Base-by-base conservation (phyloP, 1,139 yeast genomes). In the Barnettozyma hawaiiensis region DNA sequence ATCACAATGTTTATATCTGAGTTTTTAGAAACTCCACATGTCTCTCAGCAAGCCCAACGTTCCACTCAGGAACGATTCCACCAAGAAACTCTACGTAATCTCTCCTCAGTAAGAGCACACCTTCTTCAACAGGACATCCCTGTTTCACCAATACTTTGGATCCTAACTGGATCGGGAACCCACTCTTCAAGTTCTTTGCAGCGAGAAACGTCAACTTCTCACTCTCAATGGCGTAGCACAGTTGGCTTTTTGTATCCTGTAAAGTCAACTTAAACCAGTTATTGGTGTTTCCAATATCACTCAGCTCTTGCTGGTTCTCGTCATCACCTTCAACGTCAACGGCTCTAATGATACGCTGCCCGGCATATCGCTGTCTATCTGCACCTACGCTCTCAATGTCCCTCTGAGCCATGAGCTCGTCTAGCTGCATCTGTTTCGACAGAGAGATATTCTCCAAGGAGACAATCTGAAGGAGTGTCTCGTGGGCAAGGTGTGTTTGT, bases 151-250 rank as follows among this genome's bases (percentile, higher is more conserved):
- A 38, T 11, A 66, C 18, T 39, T 66, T 67, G 1, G 63, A 53
- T 0, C 71, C 71, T 23, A 66, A 39, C n/a, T 55, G 57, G 1
- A 66, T 51, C 0, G 68, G 66, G 38, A 62, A 62, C 16, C 59
- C 56, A 8, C 49, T 45, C 7, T 46, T 43, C 7, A 38, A n/a
- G 31, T 47, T 54, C 31, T 57, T 47, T 1, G 48, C 49, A 6
- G 59, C 52, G 3, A 53, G 39, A 27, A 66, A 54, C 0, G 42
- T 39, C 20, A 56, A 35, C 19, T 62, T 63, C 38, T 63, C 66
- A 15, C 49, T 24, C 38, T 66, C 70, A 32, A 64, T 51, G 0
- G 62, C 71, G 43, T 57, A 67, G 10, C 57, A 45, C 1, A 59
- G 18, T 22, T 58, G 60, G 0, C 68, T 68, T 31, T 24, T 39